A percentile compares a stretch with the other conserved stretches of the same genome.
Evolutionary conservation across 805 yeast genomes (phyloP).

Genomic region (Candida insectorum): DNA sequence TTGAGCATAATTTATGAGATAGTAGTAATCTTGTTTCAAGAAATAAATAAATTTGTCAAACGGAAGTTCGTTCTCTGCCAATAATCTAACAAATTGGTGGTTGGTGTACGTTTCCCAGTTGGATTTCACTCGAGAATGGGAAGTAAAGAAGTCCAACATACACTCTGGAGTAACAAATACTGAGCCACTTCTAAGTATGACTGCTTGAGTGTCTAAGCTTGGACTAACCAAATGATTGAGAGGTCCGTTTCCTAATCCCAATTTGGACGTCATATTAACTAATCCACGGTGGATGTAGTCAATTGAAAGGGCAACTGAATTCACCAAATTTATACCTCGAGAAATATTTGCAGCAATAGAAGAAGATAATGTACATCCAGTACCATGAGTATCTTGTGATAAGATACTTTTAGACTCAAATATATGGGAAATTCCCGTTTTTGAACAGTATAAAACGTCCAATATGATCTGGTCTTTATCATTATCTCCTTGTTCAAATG

Average conservation of each 20-base stretch:
- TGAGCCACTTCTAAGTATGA: no score
- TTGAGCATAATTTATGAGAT: constrained; percentile 64
- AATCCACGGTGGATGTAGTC: constrained; percentile 68
- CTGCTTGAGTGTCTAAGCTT: constrained; percentile 2
- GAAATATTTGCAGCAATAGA: constrained; percentile 77
- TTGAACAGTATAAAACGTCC: constrained; percentile 53
- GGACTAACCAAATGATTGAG: constrained; percentile 59
- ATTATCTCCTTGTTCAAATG: constrained; percentile 9
- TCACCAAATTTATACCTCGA: constrained; percentile 40
- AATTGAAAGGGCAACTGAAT: constrained; percentile 55
- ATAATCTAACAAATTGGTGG: constrained; percentile 57
- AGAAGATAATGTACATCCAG: constrained; percentile 86
- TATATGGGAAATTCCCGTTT: constrained; percentile 30
- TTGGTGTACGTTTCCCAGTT: constrained; percentile 57
- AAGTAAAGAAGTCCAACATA: constrained; percentile 46
- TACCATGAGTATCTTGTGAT: constrained; percentile 73
- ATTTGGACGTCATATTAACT: constrained; percentile 35
- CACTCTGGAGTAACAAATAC: neutral
- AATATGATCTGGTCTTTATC: constrained; percentile 30
- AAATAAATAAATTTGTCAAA: constrained; percentile 50
- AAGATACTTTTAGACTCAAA: constrained; percentile 45
- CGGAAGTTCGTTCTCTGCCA: constrained; percentile 52
- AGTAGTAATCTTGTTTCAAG: constrained; percentile 64
- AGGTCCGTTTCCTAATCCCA: constrained; percentile 67
- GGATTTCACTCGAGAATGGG: constrained; percentile 52